phyloP scores from a whole-genome alignment of 768 basidiomycete genomes.

The Agaricus bisporus region DNA sequence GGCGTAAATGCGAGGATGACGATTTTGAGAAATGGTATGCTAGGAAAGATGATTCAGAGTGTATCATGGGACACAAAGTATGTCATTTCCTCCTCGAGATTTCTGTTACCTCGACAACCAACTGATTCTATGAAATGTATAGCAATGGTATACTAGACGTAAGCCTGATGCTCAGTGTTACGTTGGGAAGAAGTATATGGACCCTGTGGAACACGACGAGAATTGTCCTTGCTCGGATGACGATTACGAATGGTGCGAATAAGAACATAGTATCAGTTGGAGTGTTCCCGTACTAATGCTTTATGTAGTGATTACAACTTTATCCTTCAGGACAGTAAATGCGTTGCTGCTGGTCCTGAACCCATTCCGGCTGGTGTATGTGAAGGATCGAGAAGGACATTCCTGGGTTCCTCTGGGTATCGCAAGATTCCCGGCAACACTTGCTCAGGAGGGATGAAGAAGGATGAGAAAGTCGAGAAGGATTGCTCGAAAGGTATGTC shows the following conservation, averaged over 20 bases:
- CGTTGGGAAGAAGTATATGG: constrained; percentile 83
- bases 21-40: constrained; percentile 94
- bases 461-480: constrained; percentile 68
- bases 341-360: constrained; percentile 85
- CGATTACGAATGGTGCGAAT: constrained; percentile 85
- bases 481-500: constrained; percentile 73
- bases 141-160: constrained; percentile 94
- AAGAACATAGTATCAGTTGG: too few relatives aligned
- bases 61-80: constrained; percentile 94
- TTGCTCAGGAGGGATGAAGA: constrained; percentile 64
- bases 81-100: constrained; percentile 12
- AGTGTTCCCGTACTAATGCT: not conserved
- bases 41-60: constrained; percentile 56
- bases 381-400: constrained; percentile 48
- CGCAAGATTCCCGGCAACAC: constrained; percentile 90
- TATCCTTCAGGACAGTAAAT: constrained; percentile 64
- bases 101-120: not conserved
- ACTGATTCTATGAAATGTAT: constrained; percentile 3
- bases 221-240: constrained; percentile 76
- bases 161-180: constrained; percentile 83
- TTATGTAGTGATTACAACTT: constrained; percentile 80
- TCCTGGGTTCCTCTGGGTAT: constrained; percentile 87
- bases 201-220: constrained; percentile 81
- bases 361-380: constrained; percentile 77
- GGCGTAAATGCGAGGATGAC: constrained; percentile 55